Evolutionary conservation across 306 rosid genomes (phyloP).

Genomic region (Gillenia trifoliata): DNA sequence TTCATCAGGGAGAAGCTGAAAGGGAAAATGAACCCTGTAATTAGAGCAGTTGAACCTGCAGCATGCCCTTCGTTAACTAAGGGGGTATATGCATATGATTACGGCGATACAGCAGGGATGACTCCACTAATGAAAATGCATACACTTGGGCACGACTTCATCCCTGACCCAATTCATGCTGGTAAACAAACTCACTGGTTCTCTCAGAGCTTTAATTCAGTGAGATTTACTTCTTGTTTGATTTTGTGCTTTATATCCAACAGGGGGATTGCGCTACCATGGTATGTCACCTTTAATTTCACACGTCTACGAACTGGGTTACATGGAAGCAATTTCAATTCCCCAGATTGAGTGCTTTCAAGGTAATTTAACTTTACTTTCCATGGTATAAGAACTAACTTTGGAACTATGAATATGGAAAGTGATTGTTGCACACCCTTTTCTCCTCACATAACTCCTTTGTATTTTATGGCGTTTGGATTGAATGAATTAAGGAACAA

Average conservation of each 20-base stretch:
- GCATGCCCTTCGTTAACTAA: conserved; percentile 95
- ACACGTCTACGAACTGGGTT: conserved; percentile 74
- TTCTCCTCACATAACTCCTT: too few species aligned
- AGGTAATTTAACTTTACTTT: conserved; percentile 32
- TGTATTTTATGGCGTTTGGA: too few species aligned
- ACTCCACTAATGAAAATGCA: conserved; percentile 99
- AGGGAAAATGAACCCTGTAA: conserved; percentile 66
- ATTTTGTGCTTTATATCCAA: background rate
- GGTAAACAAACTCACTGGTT: conserved; percentile 38
- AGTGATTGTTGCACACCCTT: too few species aligned
- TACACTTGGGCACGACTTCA: conserved; percentile 83
- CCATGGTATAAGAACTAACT: background rate
- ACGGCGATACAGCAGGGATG: conserved; percentile 86
- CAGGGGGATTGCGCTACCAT: conserved; percentile 97
- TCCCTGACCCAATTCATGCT: conserved; percentile 95
- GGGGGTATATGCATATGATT: conserved; percentile 78
- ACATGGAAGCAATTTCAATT: conserved; percentile 86
- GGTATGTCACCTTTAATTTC: conserved; percentile 97
- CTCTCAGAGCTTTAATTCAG: background rate
- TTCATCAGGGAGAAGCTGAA: conserved; percentile 76
- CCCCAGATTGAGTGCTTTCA: conserved; percentile 87
- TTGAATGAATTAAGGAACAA: too few species aligned
- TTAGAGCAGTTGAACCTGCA: conserved; percentile 90
- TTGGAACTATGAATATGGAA: background rate
- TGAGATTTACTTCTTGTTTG: conserved; percentile 2